Percentiles rank a stretch among this genome's conserved stretches.
phyloP scores from a whole-genome alignment of 225 moss, liverwort and hornwort species.

The Sphagnum tenellum region DNA sequence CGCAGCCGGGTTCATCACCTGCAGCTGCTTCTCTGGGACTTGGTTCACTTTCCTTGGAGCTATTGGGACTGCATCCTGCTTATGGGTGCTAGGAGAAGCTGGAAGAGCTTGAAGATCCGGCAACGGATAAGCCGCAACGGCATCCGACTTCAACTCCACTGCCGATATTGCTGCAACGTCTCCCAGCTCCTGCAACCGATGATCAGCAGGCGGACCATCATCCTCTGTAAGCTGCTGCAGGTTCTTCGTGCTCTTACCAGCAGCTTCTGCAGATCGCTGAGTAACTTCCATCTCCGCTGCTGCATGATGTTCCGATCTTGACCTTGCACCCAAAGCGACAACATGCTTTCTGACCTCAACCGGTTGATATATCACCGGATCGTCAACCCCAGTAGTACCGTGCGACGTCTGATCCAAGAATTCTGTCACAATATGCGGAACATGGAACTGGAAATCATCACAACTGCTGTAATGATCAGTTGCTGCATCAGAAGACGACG shows the following conservation, averaged over 20 bases:
- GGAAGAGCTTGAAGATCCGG: slow-evolving; percentile 2
- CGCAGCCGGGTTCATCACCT: too few relatives aligned
- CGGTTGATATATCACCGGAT: neutral
- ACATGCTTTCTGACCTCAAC: slow-evolving; percentile 8
- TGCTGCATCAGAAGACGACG: neutral
- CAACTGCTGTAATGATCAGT: neutral
- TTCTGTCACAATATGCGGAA: slow-evolving; percentile 1
- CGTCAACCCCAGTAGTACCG: neutral
- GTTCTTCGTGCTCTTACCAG: neutral
- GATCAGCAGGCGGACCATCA: too few relatives aligned
- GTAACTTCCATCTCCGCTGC: too few relatives aligned
- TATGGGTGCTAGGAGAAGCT: neutral
- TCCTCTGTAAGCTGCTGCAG: too few relatives aligned
- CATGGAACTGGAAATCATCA: slow-evolving; percentile 7
- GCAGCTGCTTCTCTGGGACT: neutral
- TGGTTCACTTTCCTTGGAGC: neutral
- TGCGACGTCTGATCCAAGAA: neutral
- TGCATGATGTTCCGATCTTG: too few relatives aligned
- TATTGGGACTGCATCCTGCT: neutral
- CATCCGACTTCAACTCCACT: too few relatives aligned
- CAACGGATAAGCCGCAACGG: slow-evolving; percentile 4
- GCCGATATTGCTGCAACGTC: neutral
- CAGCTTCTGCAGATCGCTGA: too few relatives aligned
- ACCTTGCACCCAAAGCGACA: neutral
- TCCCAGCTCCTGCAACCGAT: too few relatives aligned